These are phyloP conservation scores for Piper longum DNA, from an alignment of 164 flowering plant species.

Conservation along the genomic window DNA sequence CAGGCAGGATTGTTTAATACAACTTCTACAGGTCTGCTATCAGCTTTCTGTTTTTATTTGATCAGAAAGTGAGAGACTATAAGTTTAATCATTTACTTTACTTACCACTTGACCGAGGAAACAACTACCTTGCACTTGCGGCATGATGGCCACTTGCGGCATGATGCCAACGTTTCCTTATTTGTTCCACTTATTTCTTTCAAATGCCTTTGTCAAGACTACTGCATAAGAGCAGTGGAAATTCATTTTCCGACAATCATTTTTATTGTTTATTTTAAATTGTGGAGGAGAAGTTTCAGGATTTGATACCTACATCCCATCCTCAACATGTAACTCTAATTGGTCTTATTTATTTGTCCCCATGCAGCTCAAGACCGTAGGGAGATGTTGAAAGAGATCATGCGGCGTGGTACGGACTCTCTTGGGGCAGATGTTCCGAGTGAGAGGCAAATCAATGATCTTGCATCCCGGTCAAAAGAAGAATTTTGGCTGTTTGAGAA, in stretches of 20 bases:
- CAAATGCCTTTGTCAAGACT: too few relatives aligned
- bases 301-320: too few relatives aligned
- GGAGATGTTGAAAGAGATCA: slow-evolving; percentile 80
- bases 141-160: too few relatives aligned
- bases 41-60: not conserved
- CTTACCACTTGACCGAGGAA: not conserved
- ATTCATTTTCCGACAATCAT: not conserved
- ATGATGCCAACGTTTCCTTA: too few relatives aligned
- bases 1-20: slow-evolving; percentile 98
- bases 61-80: too few relatives aligned
- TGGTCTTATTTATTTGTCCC: not conserved
- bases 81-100: too few relatives aligned
- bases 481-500: slow-evolving; percentile 89
- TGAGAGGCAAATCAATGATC: slow-evolving; percentile 93
- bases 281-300: not conserved
- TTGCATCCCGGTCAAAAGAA: slow-evolving; percentile 86
- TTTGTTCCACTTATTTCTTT: too few relatives aligned
- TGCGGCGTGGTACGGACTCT: slow-evolving; percentile 84
- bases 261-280: too few relatives aligned
- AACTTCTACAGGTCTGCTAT: slow-evolving; percentile 80
- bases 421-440: slow-evolving; percentile 95
- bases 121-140: too few relatives aligned
- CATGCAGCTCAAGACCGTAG: slow-evolving; percentile 82
- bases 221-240: not conserved
- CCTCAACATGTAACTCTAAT: not conserved